These are phyloP conservation scores for Ophiosphaerella korrae DNA, from an alignment of 2,329 filamentous ascomycete genomes.

Conservation along the genomic window DNA sequence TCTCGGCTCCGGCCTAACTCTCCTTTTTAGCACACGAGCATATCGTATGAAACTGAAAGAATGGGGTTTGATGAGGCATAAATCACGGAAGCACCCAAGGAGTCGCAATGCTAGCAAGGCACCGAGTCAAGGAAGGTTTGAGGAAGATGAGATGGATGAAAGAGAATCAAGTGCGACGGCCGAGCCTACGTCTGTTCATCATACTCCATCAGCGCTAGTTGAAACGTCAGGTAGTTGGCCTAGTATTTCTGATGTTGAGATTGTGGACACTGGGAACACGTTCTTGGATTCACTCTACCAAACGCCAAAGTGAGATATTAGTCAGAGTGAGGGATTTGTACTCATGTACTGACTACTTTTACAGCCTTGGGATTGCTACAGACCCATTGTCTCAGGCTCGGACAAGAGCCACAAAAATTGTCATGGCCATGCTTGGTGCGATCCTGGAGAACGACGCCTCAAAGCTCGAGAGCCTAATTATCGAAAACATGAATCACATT, in stretches of 20 bases:
- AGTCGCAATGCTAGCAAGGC: slow-evolving; percentile 3
- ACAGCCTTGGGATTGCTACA: slow-evolving; percentile 14
- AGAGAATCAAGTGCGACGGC: slow-evolving; percentile 8
- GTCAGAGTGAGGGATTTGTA: neutral
- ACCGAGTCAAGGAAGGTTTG: neutral
- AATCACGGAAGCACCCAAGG: slow-evolving; percentile 9
- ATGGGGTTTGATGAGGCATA: slow-evolving; percentile 40
- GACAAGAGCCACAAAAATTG: slow-evolving; percentile 11
- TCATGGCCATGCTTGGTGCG: slow-evolving; percentile 38
- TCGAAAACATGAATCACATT: slow-evolving; percentile 28
- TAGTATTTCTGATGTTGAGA: slow-evolving; percentile 3
- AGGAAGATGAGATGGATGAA: slow-evolving; percentile 7
- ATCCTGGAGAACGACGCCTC: slow-evolving; percentile 29
- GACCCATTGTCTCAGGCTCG: slow-evolving; percentile 23
- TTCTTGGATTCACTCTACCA: slow-evolving; percentile 15
- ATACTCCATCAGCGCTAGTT: neutral
- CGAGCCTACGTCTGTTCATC: slow-evolving; percentile 4
- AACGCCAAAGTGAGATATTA: slow-evolving; percentile 11
- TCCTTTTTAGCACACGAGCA: slow-evolving; percentile 36
- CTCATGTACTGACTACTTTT: neutral
- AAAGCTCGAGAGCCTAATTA: slow-evolving; percentile 33
- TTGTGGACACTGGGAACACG: slow-evolving; percentile 9
- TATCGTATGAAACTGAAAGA: slow-evolving; percentile 47
- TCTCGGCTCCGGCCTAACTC: neutral
- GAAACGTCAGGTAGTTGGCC: slow-evolving; percentile 14